These are phyloP conservation scores for Symbiodinium pilosum DNA, from an alignment of 73 alveolate genomes.

Conservation along the genomic window DNA sequence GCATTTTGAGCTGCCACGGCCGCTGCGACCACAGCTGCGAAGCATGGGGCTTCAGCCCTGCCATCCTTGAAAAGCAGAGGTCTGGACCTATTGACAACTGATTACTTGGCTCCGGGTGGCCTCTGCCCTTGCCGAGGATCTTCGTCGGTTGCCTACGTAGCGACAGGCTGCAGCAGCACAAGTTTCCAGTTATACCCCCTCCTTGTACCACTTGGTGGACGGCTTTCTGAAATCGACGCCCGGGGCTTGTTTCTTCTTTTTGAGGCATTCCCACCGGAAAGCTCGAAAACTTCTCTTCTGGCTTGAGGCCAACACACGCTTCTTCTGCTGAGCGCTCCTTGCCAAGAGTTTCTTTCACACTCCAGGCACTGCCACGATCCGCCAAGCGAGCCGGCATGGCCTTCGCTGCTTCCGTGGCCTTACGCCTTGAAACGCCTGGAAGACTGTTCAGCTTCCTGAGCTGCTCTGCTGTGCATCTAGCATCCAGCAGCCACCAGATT, in stretches of 20 bases:
- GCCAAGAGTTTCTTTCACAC: too few species aligned
- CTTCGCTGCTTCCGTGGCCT: not conserved
- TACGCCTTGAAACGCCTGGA: not conserved
- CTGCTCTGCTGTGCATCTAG: not conserved
- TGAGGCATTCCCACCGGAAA: too few species aligned
- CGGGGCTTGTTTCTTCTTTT: slow-evolving; percentile 8
- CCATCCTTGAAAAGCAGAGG: not conserved
- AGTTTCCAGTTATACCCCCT: not conserved
- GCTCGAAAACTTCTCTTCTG: too few species aligned
- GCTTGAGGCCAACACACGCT: too few species aligned
- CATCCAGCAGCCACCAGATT: not conserved
- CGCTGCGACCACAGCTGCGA: not conserved
- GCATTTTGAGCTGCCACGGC: not conserved
- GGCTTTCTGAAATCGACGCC: not conserved
- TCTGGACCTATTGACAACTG: too few species aligned
- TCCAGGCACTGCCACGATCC: too few species aligned
- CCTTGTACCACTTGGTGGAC: not conserved
- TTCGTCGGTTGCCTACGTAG: not conserved
- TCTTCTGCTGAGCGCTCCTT: too few species aligned
- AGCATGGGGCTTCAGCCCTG: not conserved
- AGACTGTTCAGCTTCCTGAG: not conserved
- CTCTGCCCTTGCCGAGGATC: not conserved
- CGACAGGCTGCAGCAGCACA: not conserved
- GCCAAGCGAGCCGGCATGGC: too few species aligned
- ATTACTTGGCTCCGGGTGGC: not conserved